phyloP scores from a whole-genome alignment of 2,329 filamentous ascomycete genomes.

The Rhynchosporium secalis region DNA sequence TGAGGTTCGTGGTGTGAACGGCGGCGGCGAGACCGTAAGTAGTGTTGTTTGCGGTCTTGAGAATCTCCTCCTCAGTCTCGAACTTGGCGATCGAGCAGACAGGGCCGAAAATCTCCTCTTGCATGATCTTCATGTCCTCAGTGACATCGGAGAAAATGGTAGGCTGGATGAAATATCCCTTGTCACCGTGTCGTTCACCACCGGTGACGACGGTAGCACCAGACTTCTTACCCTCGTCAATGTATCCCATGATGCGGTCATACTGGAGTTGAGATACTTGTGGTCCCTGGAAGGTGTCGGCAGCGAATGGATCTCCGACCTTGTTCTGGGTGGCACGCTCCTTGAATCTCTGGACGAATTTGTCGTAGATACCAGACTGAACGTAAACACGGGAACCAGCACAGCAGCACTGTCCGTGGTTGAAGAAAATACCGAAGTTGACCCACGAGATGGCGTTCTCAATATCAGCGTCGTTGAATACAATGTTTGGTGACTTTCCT shows the following conservation, averaged over 20 bases:
- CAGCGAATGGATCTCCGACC: conserved; percentile 66
- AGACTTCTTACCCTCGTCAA: conserved; percentile 63
- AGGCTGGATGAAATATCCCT: conserved; percentile 72
- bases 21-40: conserved; percentile 69
- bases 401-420: conserved; percentile 50
- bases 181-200: conserved; percentile 63
- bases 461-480: conserved; percentile 62
- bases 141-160: conserved; percentile 72
- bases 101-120: conserved; percentile 75
- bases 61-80: conserved; percentile 65
- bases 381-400: conserved; percentile 69
- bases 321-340: conserved; percentile 61
- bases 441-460: conserved; percentile 64
- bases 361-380: conserved; percentile 69
- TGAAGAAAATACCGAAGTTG: conserved; percentile 50
- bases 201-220: conserved; percentile 65
- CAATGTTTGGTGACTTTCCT: conserved; percentile 63
- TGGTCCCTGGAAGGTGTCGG: conserved; percentile 69
- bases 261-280: conserved; percentile 70
- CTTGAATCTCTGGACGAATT: conserved; percentile 67
- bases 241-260: conserved; percentile 68
- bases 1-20: conserved; percentile 67
- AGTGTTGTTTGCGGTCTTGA: conserved; percentile 62
- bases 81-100: conserved; percentile 72
- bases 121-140: conserved; percentile 71